Evolutionary conservation across 1,139 yeast species (phyloP).

Genomic region (Tardiomyces blankii): DNA sequence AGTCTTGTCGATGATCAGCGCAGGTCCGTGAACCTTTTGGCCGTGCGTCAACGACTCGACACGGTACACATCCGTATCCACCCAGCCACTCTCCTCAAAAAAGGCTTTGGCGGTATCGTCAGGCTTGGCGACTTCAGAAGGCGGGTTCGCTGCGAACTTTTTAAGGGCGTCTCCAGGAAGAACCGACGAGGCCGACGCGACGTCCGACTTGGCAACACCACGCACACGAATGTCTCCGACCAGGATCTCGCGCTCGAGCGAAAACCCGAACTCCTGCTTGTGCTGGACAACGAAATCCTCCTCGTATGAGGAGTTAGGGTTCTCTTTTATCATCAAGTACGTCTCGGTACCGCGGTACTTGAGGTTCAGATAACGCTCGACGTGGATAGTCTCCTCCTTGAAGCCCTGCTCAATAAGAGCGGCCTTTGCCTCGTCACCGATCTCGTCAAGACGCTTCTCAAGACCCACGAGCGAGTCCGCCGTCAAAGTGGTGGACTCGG

Average conservation of each 20-base stretch:
- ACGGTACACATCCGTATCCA: conserved; percentile 39
- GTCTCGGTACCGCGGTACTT: conserved; percentile 86
- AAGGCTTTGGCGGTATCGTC: conserved; percentile 23
- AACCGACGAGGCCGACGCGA: background rate
- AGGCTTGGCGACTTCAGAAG: background rate
- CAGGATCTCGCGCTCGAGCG: conserved; percentile 48
- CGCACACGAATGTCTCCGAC: conserved; percentile 79
- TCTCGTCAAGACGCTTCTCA: conserved; percentile 27
- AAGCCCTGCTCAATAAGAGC: conserved; percentile 40
- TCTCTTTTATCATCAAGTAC: conserved; percentile 51
- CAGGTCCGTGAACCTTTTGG: conserved; percentile 55
- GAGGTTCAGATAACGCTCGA: conserved; percentile 63
- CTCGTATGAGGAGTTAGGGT: conserved; percentile 17
- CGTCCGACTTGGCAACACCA: conserved; percentile 38
- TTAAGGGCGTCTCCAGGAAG: background rate
- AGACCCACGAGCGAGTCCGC: conserved; percentile 22
- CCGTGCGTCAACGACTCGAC: conserved; percentile 46
- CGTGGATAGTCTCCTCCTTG: conserved; percentile 24
- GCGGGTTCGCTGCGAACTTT: background rate
- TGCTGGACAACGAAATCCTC: conserved; percentile 40
- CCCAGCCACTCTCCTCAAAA: conserved; percentile 38
- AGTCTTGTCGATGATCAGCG: conserved; percentile 73
- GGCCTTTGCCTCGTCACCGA: conserved; percentile 25
- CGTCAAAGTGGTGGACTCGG: conserved; percentile 30
- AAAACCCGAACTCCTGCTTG: conserved; percentile 59